A percentile compares a stretch with the other conserved stretches of the same genome.
These are phyloP conservation scores for Pseudoscleropodium purum DNA, from an alignment of 225 moss, liverwort and hornwort species.

Conservation along the genomic window DNA sequence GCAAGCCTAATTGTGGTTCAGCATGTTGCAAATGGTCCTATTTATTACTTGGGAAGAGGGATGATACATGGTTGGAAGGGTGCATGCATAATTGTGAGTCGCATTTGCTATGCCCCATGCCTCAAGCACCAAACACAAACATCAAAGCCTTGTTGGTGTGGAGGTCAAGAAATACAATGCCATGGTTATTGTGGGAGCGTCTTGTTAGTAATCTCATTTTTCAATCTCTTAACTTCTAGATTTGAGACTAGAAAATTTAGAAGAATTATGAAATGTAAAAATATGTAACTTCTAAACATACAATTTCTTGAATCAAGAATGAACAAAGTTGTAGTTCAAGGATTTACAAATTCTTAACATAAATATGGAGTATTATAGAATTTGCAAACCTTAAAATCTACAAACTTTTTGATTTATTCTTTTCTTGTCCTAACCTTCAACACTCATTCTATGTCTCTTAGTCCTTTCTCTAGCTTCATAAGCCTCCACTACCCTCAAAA, in stretches of 20 bases:
- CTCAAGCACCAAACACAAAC: neutral
- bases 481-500: neutral
- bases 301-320: neutral
- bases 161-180: neutral
- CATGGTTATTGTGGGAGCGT: accelerated
- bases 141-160: neutral
- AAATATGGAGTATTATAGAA: neutral
- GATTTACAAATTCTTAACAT: neutral
- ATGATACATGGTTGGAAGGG: neutral
- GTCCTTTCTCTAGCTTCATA: neutral
- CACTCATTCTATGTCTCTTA: neutral
- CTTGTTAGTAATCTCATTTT: no score
- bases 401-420: no score
- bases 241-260: no score
- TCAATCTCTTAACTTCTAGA: no score
- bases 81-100: accelerated
- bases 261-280: no score
- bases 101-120: neutral
- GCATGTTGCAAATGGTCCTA: neutral
- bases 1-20: neutral
- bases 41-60: neutral
- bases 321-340: neutral
- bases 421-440: neutral
- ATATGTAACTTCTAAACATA: no score
- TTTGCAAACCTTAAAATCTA: neutral